phyloP scores from a whole-genome alignment of 768 basidiomycete genomes.

The Boletellus ananas region DNA sequence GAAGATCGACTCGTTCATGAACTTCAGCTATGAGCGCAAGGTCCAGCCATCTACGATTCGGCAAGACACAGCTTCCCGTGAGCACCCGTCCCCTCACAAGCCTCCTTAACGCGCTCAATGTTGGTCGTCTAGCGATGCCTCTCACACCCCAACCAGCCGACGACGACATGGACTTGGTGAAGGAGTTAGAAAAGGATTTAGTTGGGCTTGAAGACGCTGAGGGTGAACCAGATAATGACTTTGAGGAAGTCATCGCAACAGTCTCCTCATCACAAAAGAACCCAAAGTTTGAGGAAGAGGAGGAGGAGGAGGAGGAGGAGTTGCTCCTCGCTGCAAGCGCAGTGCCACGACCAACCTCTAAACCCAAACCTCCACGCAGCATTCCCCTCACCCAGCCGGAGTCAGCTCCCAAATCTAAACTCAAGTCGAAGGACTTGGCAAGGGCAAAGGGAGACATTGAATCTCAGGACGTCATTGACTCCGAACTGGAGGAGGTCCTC shows the following conservation, averaged over 20 bases:
- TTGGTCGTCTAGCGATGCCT: conserved; percentile 14
- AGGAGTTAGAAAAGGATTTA: conserved; percentile 27
- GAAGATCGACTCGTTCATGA: conserved; percentile 65
- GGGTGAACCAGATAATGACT: conserved; percentile 42
- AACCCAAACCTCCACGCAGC: conserved; percentile 30
- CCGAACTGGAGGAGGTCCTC: conserved; percentile 42
- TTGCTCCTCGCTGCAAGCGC: conserved; percentile 22
- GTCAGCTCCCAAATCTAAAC: conserved; percentile 24
- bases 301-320: conserved; percentile 33
- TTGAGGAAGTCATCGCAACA: conserved; percentile 38
- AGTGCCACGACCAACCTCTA: conserved; percentile 23
- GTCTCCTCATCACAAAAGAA: conserved; percentile 25
- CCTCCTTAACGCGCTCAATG: conserved; percentile 1
- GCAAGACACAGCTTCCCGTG: conserved; percentile 21
- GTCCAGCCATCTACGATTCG: conserved; percentile 21
- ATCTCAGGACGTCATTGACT: conserved; percentile 20
- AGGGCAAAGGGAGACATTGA: conserved; percentile 23
- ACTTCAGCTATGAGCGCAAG: conserved; percentile 52
- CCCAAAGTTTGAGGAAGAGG: conserved; percentile 23
- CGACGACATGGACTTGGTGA: conserved; percentile 27
- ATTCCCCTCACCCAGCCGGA: conserved; percentile 23
- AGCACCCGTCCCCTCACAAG: conserved; percentile 1
- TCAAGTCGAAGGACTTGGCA: conserved; percentile 20
- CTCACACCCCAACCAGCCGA: conserved; percentile 23
- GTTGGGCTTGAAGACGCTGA: conserved; percentile 34